phyloP scores from a whole-genome alignment of 1,284 basidiomycete genomes.

The Ceratobasidium sp. region DNA sequence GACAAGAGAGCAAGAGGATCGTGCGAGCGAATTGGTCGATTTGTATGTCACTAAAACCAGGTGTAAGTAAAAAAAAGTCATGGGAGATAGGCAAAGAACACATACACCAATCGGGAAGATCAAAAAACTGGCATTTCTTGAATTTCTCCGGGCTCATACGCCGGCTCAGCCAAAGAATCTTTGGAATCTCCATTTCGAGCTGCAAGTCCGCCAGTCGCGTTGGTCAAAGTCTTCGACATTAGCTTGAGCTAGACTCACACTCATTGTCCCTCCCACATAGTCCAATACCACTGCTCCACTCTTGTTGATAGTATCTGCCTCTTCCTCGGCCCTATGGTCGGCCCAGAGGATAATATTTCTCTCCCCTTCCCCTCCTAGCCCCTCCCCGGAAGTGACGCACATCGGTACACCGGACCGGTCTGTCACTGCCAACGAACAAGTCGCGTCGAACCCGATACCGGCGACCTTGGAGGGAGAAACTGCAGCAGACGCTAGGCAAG shows the following conservation, averaged over 20 bases:
- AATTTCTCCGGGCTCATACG: slow-evolving; percentile 85
- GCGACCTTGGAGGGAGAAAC: slow-evolving; percentile 75
- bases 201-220: slow-evolving; percentile 53
- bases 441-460: slow-evolving; percentile 96
- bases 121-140: slow-evolving; percentile 90
- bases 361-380: slow-evolving; percentile 71
- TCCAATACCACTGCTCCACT: slow-evolving; percentile 88
- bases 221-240: background rate
- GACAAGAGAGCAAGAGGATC: slow-evolving; percentile 92
- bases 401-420: slow-evolving; percentile 80
- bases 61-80: slow-evolving; percentile 2
- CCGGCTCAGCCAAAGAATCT: slow-evolving; percentile 95
- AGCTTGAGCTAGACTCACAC: slow-evolving; percentile 65
- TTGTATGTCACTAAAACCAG: slow-evolving; percentile 77
- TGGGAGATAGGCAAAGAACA: background rate
- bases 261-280: slow-evolving; percentile 97
- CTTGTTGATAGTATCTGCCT: slow-evolving; percentile 90
- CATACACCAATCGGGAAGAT: slow-evolving; percentile 88
- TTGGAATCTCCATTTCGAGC: slow-evolving; percentile 98
- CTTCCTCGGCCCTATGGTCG: slow-evolving; percentile 92
- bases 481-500: slow-evolving; percentile 72
- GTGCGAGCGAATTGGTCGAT: slow-evolving; percentile 80
- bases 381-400: slow-evolving; percentile 77
- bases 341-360: slow-evolving; percentile 93
- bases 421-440: slow-evolving; percentile 92